phyloP scores from a whole-genome alignment of 306 rosid species.

The Prunus armeniaca region DNA sequence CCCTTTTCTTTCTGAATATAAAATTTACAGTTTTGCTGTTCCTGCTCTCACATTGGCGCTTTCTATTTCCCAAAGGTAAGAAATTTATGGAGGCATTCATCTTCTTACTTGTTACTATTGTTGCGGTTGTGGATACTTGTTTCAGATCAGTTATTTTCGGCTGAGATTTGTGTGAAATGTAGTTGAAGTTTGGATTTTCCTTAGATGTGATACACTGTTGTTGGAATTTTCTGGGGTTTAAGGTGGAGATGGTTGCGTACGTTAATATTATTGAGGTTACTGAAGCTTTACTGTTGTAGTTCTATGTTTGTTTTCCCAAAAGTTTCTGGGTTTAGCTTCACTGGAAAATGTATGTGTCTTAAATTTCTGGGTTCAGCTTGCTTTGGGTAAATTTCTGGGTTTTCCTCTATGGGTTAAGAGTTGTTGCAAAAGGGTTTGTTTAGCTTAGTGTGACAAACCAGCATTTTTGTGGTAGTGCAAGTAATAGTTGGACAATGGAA shows the following conservation, averaged over 20 bases:
- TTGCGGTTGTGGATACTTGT: neutral
- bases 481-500: neutral
- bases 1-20: neutral
- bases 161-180: slow-evolving; percentile 10
- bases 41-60: slow-evolving; percentile 36
- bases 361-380: slow-evolving; percentile 1
- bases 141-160: neutral
- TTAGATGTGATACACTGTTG: slow-evolving; percentile 5
- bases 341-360: neutral
- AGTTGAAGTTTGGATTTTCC: neutral
- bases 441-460: neutral
- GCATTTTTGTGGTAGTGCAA: neutral
- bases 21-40: neutral
- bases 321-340: neutral
- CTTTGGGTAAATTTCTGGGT: neutral
- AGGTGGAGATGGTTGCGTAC: neutral
- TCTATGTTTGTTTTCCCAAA: neutral
- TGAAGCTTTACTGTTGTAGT: neutral
- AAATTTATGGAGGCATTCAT: slow-evolving; percentile 4
- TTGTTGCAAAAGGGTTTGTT: neutral
- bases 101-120: neutral
- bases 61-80: slow-evolving; percentile 36
- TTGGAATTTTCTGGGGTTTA: neutral
- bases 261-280: too few relatives aligned
- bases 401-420: neutral